Conservation (phyloP, 768 basidiomycete species). For the Arthromyces matolae region DNA sequence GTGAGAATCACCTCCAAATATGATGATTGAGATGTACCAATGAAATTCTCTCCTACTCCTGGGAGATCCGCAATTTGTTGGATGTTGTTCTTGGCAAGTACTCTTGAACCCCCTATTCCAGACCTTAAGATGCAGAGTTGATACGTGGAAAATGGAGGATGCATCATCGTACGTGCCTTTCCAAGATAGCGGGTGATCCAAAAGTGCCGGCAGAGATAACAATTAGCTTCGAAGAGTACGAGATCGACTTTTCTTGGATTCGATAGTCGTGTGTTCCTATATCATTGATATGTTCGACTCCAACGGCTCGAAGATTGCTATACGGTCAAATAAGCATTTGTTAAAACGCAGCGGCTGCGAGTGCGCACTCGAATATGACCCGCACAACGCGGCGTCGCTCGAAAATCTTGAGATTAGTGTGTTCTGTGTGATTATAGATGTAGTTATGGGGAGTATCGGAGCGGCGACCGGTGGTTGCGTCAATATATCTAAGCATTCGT, state of each 20-base stretch:
- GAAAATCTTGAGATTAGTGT: slow-evolving; percentile 40
- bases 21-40: slow-evolving; percentile 33
- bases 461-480: slow-evolving; percentile 45
- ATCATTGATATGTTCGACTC: slow-evolving; percentile 49
- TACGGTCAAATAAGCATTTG: neutral
- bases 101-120: slow-evolving; percentile 56
- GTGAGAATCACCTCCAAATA: neutral
- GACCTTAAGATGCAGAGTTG: slow-evolving; percentile 30
- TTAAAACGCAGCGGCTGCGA: no score
- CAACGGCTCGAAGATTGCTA: slow-evolving; percentile 41
- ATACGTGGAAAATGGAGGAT: neutral
- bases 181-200: slow-evolving; percentile 53
- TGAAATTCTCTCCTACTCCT: slow-evolving; percentile 71
- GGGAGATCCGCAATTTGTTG: slow-evolving; percentile 57
- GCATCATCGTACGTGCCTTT: slow-evolving; percentile 28
- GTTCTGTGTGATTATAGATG: slow-evolving; percentile 43
- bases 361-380: slow-evolving; percentile 46
- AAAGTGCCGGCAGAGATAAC: slow-evolving; percentile 52
- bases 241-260: slow-evolving; percentile 19
- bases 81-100: slow-evolving; percentile 49
- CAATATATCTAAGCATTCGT: slow-evolving; percentile 45
- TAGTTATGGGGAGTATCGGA: slow-evolving; percentile 54
- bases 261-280: slow-evolving; percentile 22
- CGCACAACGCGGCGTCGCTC: slow-evolving; percentile 41
- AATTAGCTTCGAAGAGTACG: slow-evolving; percentile 40